Conservation (phyloP, 192 early-diverging fungal species). For the Gigaspora rosea region DNA sequence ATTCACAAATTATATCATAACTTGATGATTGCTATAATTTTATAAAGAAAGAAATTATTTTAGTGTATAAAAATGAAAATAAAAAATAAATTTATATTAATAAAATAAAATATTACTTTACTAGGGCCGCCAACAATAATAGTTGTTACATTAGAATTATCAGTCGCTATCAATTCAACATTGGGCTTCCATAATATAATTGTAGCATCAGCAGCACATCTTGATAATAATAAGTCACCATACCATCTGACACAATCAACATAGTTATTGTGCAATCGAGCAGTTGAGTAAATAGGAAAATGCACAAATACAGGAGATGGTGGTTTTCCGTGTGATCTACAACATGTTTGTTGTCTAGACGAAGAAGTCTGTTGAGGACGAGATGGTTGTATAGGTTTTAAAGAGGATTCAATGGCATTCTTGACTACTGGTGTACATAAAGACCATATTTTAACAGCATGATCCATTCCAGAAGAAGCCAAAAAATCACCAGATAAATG, state of each 20-base stretch:
- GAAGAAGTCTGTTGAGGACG: neutral
- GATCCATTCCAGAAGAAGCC: constrained; percentile 28
- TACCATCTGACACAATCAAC: constrained; percentile 32
- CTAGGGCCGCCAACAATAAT: constrained; percentile 19
- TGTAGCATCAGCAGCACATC: constrained; percentile 12
- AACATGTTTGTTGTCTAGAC: constrained; percentile 2
- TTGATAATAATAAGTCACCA: constrained; percentile 29
- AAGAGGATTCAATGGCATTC: constrained; percentile 7
- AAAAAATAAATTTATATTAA: neutral
- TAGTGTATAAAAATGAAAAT: neutral
- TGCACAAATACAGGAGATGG: constrained; percentile 7
- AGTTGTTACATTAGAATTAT: constrained; percentile 11
- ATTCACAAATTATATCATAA: constrained; percentile 31
- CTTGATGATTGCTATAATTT: constrained; percentile 22
- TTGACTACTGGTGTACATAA: constrained; percentile 22
- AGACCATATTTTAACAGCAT: constrained; percentile 29
- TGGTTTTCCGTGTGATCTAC: neutral
- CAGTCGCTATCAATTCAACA: constrained; percentile 13
- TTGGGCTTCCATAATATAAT: constrained; percentile 28
- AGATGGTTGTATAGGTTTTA: neutral
- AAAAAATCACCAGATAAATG: constrained; percentile 28
- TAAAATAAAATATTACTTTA: neutral
- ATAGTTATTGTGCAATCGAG: constrained; percentile 26
- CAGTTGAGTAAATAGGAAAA: constrained; percentile 23
- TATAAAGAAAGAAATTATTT: neutral